phyloP scores from a whole-genome alignment of 805 yeast genomes.

The Tetrapisispora namnaoensis region DNA sequence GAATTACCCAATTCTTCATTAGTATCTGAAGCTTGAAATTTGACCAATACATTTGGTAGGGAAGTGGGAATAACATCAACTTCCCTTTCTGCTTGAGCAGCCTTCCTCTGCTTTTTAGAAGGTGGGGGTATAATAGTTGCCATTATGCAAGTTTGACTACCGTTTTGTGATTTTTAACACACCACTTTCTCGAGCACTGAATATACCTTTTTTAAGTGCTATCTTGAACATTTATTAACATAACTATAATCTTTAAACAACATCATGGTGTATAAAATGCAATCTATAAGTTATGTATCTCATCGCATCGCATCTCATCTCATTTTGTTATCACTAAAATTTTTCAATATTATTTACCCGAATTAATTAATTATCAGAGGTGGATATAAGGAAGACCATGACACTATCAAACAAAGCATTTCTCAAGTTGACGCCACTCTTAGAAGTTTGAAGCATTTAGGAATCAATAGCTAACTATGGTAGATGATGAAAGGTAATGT shows the following conservation, averaged over 20 bases:
- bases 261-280: not conserved
- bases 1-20: constrained; percentile 81
- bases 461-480: too few relatives aligned
- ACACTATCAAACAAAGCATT: too few relatives aligned
- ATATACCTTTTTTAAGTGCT: too few relatives aligned
- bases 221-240: too few relatives aligned
- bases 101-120: constrained; percentile 75
- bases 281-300: not conserved
- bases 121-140: constrained; percentile 92
- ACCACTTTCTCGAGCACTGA: too few relatives aligned
- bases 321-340: not conserved
- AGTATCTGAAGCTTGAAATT: constrained; percentile 87
- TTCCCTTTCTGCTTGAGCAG: constrained; percentile 72
- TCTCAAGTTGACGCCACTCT: too few relatives aligned
- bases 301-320: constrained; percentile 7
- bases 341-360: not conserved
- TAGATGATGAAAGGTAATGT: too few relatives aligned
- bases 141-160: constrained; percentile 35
- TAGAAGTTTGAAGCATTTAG: too few relatives aligned
- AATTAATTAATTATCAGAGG: not conserved
- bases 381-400: not conserved
- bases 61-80: constrained; percentile 65
- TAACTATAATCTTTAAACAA: too few relatives aligned
- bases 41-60: constrained; percentile 77
- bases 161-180: too few relatives aligned